These are phyloP conservation scores for Ascochyta lentis DNA, from an alignment of 2,329 filamentous ascomycete genomes.

Conservation along the genomic window DNA sequence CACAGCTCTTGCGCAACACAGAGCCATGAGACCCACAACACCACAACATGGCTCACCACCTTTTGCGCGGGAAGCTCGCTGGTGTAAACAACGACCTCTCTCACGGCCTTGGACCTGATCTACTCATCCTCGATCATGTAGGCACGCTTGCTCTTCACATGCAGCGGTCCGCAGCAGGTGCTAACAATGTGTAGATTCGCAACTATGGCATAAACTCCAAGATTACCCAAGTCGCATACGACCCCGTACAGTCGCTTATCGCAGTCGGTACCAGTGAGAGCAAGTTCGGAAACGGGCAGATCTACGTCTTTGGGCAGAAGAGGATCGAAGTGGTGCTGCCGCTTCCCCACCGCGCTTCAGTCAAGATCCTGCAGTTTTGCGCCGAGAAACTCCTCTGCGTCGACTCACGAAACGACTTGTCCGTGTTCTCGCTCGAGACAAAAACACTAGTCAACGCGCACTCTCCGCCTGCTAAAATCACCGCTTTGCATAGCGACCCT, in stretches of 20 bases:
- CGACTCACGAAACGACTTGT: constrained; percentile 84
- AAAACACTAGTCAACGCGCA: constrained; percentile 72
- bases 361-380: constrained; percentile 81
- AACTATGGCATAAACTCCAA: constrained; percentile 66
- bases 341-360: constrained; percentile 74
- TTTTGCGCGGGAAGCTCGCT: constrained; percentile 89
- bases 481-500: constrained; percentile 79
- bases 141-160: constrained; percentile 36
- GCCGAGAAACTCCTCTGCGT: constrained; percentile 84
- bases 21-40: constrained; percentile 39
- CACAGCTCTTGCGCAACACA: constrained; percentile 21
- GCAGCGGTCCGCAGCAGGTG: constrained; percentile 10
- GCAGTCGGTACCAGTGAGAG: constrained; percentile 90
- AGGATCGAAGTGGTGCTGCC: constrained; percentile 79
- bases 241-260: constrained; percentile 90
- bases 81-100: constrained; percentile 93
- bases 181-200: constrained; percentile 39
- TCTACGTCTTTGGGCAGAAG: constrained; percentile 86
- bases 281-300: constrained; percentile 82
- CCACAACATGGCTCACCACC: constrained; percentile 76
- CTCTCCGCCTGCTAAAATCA: constrained; percentile 78
- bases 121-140: constrained; percentile 84
- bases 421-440: constrained; percentile 79
- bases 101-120: constrained; percentile 75
- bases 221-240: constrained; percentile 82